phyloP scores from a whole-genome alignment of 805 yeast species.

The Clavispora phyllophila region DNA sequence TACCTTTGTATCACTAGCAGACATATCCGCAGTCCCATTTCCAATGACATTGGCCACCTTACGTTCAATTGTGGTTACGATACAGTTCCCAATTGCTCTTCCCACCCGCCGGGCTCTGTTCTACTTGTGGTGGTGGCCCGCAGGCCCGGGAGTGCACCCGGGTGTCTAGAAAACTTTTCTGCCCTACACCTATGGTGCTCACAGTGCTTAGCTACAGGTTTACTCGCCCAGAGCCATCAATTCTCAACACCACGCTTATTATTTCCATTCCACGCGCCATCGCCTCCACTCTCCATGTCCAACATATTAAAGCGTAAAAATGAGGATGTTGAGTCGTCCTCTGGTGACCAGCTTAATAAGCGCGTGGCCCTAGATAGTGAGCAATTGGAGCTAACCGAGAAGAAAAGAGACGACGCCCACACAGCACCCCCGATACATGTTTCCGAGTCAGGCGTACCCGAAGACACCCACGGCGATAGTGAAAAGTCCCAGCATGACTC shows the following conservation, averaged over 20 bases:
- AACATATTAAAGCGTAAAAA: conserved; percentile 60
- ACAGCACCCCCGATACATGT: conserved; percentile 35
- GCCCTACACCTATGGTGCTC: neutral
- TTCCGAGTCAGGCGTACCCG: conserved; percentile 2
- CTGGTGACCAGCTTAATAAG: conserved; percentile 51
- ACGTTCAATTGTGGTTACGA: no score
- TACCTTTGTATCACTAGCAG: no score
- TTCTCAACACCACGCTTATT: neutral
- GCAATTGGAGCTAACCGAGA: conserved; percentile 40
- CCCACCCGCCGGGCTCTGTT: no score
- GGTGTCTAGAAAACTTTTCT: neutral
- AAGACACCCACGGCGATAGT: neutral
- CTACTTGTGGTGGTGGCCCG: no score
- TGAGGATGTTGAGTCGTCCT: conserved; percentile 45
- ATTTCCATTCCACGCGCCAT: neutral
- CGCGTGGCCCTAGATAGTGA: conserved; percentile 70
- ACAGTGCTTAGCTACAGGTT: neutral
- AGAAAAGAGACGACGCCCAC: conserved; percentile 36
- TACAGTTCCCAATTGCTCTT: no score
- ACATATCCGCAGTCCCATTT: no score
- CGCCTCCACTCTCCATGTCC: conserved; percentile 9
- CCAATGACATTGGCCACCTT: no score
- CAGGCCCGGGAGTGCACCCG: neutral
- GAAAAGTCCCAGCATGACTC: neutral
- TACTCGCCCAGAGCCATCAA: neutral